phyloP scores from a whole-genome alignment of 768 basidiomycete species.

The Filobasidium floriforme region DNA sequence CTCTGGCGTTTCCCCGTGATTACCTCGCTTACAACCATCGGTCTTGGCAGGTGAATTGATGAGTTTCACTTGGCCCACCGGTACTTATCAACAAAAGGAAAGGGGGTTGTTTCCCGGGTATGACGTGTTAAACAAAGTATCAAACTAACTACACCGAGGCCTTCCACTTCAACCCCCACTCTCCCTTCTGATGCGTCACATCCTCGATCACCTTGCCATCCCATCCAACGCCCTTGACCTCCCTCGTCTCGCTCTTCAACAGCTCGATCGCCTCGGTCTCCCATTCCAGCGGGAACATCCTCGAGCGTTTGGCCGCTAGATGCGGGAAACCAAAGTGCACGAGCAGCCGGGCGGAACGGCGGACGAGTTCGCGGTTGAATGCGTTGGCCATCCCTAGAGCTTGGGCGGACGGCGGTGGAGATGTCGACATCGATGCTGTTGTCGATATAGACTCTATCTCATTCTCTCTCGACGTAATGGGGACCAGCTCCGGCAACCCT shows the following conservation, averaged over 20 bases:
- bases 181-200: slow-evolving; percentile 15
- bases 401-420: neutral
- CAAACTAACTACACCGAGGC: neutral
- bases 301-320: neutral
- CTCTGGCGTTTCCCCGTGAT: too few relatives aligned
- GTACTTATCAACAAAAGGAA: too few relatives aligned
- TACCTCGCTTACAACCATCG: too few relatives aligned
- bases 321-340: slow-evolving; percentile 17
- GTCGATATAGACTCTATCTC: neutral
- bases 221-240: slow-evolving; percentile 5
- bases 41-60: too few relatives aligned
- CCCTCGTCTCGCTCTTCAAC: neutral
- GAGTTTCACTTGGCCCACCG: too few relatives aligned
- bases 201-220: slow-evolving; percentile 19
- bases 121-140: neutral
- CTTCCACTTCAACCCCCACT: slow-evolving; percentile 19
- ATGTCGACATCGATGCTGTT: neutral
- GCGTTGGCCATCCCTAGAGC: slow-evolving; percentile 10
- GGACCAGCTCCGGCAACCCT: neutral
- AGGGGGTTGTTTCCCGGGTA: too few relatives aligned
- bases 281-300: neutral
- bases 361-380: slow-evolving; percentile 12
- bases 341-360: slow-evolving; percentile 14
- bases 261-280: neutral
- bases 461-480: too few relatives aligned